phyloP scores from a whole-genome alignment of 352 stramenopile genomes.

The Pythium phragmiticola region DNA sequence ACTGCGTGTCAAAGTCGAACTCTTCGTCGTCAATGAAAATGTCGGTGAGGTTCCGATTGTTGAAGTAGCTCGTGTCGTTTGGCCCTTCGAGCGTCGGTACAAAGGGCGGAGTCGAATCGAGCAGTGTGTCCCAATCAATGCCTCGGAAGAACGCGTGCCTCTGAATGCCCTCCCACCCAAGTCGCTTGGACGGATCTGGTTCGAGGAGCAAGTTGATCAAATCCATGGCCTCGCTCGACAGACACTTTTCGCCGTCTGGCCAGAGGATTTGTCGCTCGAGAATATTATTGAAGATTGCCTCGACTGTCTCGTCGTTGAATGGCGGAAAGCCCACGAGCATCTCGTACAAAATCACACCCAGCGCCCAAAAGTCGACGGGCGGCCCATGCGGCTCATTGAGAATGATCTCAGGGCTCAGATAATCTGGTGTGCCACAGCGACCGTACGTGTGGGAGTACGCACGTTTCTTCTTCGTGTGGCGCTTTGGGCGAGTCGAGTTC shows the following conservation, averaged over 20 bases:
- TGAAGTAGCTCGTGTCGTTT: constrained; percentile 90
- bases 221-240: constrained; percentile 79
- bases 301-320: constrained; percentile 89
- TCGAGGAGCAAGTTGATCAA: constrained; percentile 83
- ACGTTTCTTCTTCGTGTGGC: constrained; percentile 39
- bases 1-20: constrained; percentile 54
- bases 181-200: constrained; percentile 54
- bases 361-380: constrained; percentile 87
- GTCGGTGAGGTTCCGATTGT: constrained; percentile 85
- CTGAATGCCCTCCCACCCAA: constrained; percentile 66
- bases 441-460: constrained; percentile 58
- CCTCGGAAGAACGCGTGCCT: constrained; percentile 72
- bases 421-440: constrained; percentile 85
- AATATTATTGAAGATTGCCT: constrained; percentile 88
- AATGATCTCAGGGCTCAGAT: constrained; percentile 89
- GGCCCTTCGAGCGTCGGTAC: constrained; percentile 83
- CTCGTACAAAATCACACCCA: constrained; percentile 91
- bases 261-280: constrained; percentile 81
- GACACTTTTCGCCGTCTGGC: constrained; percentile 85
- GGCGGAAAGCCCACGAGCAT: constrained; percentile 88
- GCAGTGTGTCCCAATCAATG: constrained; percentile 80
- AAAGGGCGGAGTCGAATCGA: constrained; percentile 80
- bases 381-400: constrained; percentile 62
- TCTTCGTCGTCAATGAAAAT: constrained; percentile 86
- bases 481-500: constrained; percentile 18